Evolutionary conservation across 2,329 filamentous ascomycete species (phyloP), one percentile per base, ranked within the genome.

Genomic region (Capronia americana): DNA sequence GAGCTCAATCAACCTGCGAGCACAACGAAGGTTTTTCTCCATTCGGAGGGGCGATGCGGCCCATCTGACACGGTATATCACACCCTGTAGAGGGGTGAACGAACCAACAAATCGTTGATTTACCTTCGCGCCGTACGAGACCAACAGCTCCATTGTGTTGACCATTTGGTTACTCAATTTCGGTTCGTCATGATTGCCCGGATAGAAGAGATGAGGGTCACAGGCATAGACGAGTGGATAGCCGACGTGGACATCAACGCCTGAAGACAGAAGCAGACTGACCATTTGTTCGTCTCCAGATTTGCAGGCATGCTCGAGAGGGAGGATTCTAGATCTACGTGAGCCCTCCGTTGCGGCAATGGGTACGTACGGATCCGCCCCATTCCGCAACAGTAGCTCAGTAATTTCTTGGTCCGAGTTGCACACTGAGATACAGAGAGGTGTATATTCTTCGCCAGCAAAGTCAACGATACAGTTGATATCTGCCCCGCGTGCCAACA

Each of bases 1-100:
- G 17, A 56, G 24, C 3, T 62, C 60, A 32, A 62, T 56, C 32
- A 62, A 41, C 34, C 34, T 56, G 26, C 53, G 60, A 23, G 60
- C 60, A 30, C 51, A 55, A 11, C 20, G 34, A 7, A 55, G 26
- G 4, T 1, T 0, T 20, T 2, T n/a, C 28, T 61, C 11, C 17
- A 20, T n/a, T 12, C 8, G 2, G 14, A 38, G 11, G 8, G 4
- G 11, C 1, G 3, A 11, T 2, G 32, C 6, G 14, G 7, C 1
- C n/a, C 17, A 5, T 1, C 1, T 12, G 17, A 28, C 53, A 55
- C 2, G 6, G 12, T 3, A 2, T 2, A 61, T n/a, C 11, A 20
- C 12, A 24, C 11, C 34, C 34, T 56, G 60, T 24, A 62, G 24
- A 20, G 53, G 34, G 20, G 32, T 56, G 23, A 26, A 0, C 10